phyloP scores from a whole-genome alignment of 2,329 filamentous ascomycete genomes.

The Penicillium frequentans region DNA sequence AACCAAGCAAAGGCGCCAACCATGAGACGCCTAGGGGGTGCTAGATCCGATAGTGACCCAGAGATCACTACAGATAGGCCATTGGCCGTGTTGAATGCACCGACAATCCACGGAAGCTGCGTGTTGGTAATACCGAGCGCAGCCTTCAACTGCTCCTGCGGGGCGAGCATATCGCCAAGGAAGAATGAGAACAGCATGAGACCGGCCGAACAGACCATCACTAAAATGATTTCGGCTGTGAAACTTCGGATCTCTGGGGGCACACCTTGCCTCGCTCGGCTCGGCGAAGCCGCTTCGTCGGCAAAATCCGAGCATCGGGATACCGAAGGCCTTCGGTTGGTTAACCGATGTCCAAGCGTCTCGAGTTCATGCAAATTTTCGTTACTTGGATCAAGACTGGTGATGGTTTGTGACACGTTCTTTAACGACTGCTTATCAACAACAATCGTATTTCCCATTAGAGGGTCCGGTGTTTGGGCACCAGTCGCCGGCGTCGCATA shows the following conservation, averaged over 20 bases:
- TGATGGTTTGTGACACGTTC: conserved; percentile 18
- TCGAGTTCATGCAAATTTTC: conserved; percentile 16
- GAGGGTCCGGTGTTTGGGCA: conserved; percentile 29
- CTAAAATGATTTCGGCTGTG: conserved; percentile 41
- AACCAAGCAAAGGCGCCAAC: conserved; percentile 47
- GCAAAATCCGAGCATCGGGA: conserved; percentile 6
- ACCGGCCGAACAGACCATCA: conserved; percentile 45
- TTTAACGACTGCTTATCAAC: conserved; percentile 17
- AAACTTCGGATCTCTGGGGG: conserved; percentile 44
- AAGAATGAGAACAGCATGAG: conserved; percentile 46
- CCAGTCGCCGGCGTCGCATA: conserved; percentile 28
- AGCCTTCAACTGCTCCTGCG: conserved; percentile 38
- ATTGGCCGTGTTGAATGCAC: conserved; percentile 43
- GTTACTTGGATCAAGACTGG: conserved; percentile 3
- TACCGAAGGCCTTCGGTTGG: conserved; percentile 19
- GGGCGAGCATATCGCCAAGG: conserved; percentile 43
- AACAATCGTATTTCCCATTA: conserved; percentile 16
- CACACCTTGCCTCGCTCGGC: conserved; percentile 29
- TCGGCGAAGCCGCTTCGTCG: conserved; percentile 22
- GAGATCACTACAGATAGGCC: conserved; percentile 46
- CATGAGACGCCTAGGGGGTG: conserved; percentile 43
- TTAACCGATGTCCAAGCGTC: conserved; percentile 11
- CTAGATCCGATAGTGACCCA: conserved; percentile 39
- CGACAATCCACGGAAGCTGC: conserved; percentile 46
- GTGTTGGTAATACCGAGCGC: conserved; percentile 42